A percentile compares a stretch with the other conserved stretches of the same genome.
These are phyloP conservation scores for Boeremia lycopersici DNA, from an alignment of 2,329 filamentous ascomycete genomes.

Conservation along the genomic window DNA sequence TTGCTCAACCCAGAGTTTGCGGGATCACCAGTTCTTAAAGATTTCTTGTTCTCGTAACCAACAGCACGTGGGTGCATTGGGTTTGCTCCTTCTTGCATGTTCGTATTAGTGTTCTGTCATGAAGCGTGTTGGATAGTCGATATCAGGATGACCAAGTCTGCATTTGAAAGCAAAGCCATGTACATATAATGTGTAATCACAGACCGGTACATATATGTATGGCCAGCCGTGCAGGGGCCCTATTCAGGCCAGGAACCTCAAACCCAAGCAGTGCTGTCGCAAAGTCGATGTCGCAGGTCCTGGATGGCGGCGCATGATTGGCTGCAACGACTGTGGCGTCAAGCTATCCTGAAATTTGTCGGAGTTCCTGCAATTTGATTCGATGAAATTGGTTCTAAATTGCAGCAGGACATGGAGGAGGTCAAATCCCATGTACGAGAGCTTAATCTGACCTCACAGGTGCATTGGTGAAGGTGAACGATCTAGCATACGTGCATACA, in stretches of 20 bases:
- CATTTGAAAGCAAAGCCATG: not conserved
- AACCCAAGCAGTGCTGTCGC: not conserved
- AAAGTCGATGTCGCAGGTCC: not conserved
- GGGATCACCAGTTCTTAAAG: conserved; percentile 86
- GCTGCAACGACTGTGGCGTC: conserved; percentile 24
- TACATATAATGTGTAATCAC: conserved; percentile 10
- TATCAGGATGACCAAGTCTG: not conserved
- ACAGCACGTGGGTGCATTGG: not conserved
- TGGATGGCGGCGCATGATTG: conserved; percentile 18
- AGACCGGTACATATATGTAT: not conserved
- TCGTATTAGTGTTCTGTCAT: not conserved
- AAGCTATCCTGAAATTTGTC: conserved; percentile 16
- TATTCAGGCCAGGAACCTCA: not conserved
- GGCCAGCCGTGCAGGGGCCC: not conserved
- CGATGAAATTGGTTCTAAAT: conserved; percentile 14
- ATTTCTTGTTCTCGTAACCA: conserved; percentile 74
- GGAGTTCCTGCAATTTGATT: conserved; percentile 26
- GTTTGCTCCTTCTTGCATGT: not conserved
- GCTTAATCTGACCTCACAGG: conserved; percentile 23
- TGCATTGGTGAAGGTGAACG: conserved; percentile 15
- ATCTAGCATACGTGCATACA: conserved; percentile 5
- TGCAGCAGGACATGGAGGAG: conserved; percentile 12
- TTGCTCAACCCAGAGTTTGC: conserved; percentile 93
- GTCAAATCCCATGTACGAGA: conserved; percentile 16
- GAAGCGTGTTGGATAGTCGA: not conserved